Percentiles rank a stretch among this genome's conserved stretches.
Conservation (phyloP, 2,329 filamentous ascomycete species). For the Penicillium sp. region DNA sequence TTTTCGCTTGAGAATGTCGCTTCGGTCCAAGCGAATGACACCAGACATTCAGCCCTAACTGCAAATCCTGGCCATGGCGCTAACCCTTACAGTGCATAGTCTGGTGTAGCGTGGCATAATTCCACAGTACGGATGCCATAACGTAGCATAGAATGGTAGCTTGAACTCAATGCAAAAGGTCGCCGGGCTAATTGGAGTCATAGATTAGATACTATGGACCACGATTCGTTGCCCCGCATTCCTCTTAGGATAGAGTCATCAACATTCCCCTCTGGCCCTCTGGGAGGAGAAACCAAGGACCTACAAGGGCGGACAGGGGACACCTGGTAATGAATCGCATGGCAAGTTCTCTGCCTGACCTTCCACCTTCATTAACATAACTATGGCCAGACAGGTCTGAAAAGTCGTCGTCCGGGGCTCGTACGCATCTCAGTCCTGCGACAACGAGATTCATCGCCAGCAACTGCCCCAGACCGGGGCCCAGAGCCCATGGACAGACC, state of each 20-base stretch:
- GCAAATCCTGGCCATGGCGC: not conserved
- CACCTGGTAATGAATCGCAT: not conserved
- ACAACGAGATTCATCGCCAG: not conserved
- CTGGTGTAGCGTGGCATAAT: not conserved
- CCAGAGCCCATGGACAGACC: not conserved
- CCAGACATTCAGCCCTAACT: conserved; percentile 9
- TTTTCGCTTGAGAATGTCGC: conserved; percentile 2
- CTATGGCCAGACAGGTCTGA: not conserved
- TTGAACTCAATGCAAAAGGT: not conserved
- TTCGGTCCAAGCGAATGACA: conserved; percentile 5
- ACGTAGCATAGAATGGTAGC: not conserved
- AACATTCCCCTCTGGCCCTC: not conserved
- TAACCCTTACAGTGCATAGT: not conserved
- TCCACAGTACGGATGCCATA: not conserved
- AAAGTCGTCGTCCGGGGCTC: too few relatives aligned
- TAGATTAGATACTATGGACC: too few relatives aligned
- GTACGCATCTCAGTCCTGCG: not conserved
- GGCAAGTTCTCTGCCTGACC: not conserved
- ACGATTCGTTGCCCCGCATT: not conserved
- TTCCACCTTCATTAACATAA: not conserved
- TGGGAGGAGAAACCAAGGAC: not conserved
- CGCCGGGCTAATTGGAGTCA: not conserved
- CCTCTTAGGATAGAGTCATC: not conserved
- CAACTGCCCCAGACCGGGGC: not conserved
- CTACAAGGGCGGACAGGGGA: too few relatives aligned